A percentile compares a stretch with the other conserved stretches of the same genome.
phyloP scores from a whole-genome alignment of 1,284 basidiomycete genomes.

The Leucoagaricus sp. region DNA sequence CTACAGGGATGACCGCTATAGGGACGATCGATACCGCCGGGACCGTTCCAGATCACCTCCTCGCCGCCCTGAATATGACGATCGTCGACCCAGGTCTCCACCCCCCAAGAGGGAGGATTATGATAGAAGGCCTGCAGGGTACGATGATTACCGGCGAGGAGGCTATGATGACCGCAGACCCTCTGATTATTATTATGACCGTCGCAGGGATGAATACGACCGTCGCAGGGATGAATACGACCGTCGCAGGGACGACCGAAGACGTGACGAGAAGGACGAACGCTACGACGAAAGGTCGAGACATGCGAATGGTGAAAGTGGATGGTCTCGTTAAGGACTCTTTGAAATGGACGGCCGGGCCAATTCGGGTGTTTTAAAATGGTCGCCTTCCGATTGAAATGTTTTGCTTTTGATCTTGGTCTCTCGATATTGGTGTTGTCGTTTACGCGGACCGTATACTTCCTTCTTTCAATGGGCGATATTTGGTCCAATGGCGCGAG shows the following conservation, averaged over 20 bases:
- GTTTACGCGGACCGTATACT: slow-evolving; percentile 55
- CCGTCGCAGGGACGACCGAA: slow-evolving; percentile 68
- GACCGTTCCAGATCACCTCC: slow-evolving; percentile 76
- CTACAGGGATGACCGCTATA: slow-evolving; percentile 55
- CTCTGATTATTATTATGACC: slow-evolving; percentile 80
- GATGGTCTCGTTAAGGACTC: slow-evolving; percentile 63
- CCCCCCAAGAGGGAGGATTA: slow-evolving; percentile 73
- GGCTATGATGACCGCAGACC: slow-evolving; percentile 74
- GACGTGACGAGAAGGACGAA: slow-evolving; percentile 78
- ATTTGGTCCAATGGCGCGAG: slow-evolving; percentile 26
- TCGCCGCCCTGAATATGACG: slow-evolving; percentile 63
- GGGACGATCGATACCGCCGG: slow-evolving; percentile 63
- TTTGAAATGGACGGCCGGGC: slow-evolving; percentile 39
- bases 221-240: slow-evolving; percentile 72
- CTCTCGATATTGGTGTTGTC: slow-evolving; percentile 49
- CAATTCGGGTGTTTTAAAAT: slow-evolving; percentile 37
- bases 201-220: slow-evolving; percentile 73
- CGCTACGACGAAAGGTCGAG: slow-evolving; percentile 73
- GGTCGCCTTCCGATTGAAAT: slow-evolving; percentile 38
- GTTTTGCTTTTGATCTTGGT: slow-evolving; percentile 47
- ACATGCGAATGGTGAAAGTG: slow-evolving; percentile 72
- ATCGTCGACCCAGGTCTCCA: slow-evolving; percentile 78
- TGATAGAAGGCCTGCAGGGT: slow-evolving; percentile 83
- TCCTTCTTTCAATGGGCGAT: slow-evolving; percentile 39
- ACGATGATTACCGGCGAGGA: slow-evolving; percentile 79